These are phyloP conservation scores for Trichoderma pleuroti DNA, from an alignment of 2,329 filamentous ascomycete genomes.

Conservation along the genomic window DNA sequence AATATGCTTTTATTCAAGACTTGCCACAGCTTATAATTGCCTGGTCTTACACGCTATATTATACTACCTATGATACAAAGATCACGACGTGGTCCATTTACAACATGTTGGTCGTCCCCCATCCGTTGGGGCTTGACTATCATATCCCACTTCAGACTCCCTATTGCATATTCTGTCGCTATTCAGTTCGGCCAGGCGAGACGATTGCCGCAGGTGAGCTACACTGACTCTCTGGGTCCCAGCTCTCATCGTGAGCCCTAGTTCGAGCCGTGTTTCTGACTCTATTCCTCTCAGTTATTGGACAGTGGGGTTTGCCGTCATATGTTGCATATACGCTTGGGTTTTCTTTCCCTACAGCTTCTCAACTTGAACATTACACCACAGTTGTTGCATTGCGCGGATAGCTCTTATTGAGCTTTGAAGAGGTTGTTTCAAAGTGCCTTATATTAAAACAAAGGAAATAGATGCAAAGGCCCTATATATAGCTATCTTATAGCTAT, in stretches of 20 bases:
- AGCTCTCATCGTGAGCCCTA: not conserved
- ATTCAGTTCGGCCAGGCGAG: not conserved
- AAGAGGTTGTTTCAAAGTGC: too few species aligned
- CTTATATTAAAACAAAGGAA: too few species aligned
- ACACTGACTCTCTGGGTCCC: not conserved
- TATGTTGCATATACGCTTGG: not conserved
- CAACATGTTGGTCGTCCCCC: not conserved
- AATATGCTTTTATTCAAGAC: not conserved
- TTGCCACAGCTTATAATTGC: not conserved
- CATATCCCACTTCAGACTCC: not conserved
- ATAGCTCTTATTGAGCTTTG: too few species aligned
- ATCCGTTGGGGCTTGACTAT: not conserved
- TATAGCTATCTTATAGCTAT: too few species aligned
- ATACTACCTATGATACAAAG: not conserved
- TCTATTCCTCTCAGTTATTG: not conserved
- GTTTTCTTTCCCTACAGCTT: not conserved
- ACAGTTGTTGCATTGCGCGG: too few species aligned
- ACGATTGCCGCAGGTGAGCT: not conserved
- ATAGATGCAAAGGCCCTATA: too few species aligned
- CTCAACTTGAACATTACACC: not conserved
- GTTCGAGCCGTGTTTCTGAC: not conserved
- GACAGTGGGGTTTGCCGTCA: not conserved
- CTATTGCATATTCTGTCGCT: constrained; percentile 1
- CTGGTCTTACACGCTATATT: not conserved
- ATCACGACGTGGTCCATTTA: not conserved